These are phyloP conservation scores for Fragilaria crotonensis DNA, from an alignment of 108 stramenopile species.

Conservation along the genomic window DNA sequence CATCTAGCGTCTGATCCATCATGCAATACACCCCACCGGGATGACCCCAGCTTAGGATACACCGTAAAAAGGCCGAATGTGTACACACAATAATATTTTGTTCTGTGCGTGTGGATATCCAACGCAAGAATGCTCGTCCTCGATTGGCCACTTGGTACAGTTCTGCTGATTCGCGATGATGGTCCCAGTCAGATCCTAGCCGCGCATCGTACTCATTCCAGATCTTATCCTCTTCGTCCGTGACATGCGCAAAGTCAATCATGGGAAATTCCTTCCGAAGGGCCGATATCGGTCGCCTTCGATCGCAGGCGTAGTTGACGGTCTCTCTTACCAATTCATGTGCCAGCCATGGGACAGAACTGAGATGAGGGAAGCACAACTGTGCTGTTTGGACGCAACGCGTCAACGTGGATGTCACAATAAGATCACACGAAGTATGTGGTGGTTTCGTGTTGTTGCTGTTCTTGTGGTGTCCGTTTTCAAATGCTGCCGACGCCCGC, in stretches of 20 bases:
- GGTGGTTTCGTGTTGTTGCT: constrained; percentile 9
- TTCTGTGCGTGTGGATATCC: constrained; percentile 19
- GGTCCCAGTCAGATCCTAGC: constrained; percentile 14
- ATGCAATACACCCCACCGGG: constrained; percentile 22
- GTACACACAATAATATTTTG: constrained; percentile 33
- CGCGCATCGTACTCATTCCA: constrained; percentile 29
- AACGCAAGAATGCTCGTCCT: constrained; percentile 25
- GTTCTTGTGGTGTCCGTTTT: constrained; percentile 9
- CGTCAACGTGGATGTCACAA: constrained; percentile 58
- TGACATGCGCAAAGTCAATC: constrained; percentile 17
- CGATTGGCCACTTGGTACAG: constrained; percentile 37
- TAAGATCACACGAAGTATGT: constrained; percentile 13
- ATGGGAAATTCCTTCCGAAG: constrained; percentile 30
- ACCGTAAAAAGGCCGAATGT: constrained; percentile 55
- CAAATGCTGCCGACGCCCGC: too few relatives aligned
- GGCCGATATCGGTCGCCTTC: constrained; percentile 37
- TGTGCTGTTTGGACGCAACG: constrained; percentile 59
- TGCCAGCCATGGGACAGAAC: constrained; percentile 26
- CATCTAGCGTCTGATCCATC: constrained; percentile 26
- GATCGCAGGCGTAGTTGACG: constrained; percentile 63
- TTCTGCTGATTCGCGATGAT: constrained; percentile 37
- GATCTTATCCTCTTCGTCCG: constrained; percentile 24
- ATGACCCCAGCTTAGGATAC: constrained; percentile 46
- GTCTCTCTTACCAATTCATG: constrained; percentile 58
- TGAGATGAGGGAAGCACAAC: constrained; percentile 19